phyloP scores from a whole-genome alignment of 495 filamentous ascomycete species.

The Neurospora tetraspora region DNA sequence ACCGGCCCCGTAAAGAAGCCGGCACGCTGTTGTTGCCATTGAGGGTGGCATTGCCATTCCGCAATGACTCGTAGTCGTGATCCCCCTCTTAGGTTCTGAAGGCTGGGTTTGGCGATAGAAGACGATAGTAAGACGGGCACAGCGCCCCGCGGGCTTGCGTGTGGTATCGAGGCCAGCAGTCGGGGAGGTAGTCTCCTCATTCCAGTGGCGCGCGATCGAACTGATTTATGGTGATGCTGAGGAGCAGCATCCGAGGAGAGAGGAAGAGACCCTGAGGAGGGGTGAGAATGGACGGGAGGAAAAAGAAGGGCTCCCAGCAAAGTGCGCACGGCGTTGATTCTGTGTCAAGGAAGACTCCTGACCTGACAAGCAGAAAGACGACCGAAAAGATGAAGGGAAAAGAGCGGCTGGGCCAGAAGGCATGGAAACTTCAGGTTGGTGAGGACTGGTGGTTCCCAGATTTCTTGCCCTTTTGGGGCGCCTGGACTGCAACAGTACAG shows the following conservation, averaged over 20 bases:
- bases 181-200: conserved; percentile 27
- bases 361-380: neutral
- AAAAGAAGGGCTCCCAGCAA: neutral
- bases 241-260: conserved; percentile 20
- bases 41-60: conserved; percentile 1
- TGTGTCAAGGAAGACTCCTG: neutral
- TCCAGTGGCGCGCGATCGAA: conserved; percentile 20
- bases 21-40: neutral
- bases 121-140: neutral
- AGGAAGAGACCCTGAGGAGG: neutral
- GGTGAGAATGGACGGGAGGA: neutral
- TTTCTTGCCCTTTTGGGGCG: neutral
- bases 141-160: conserved; percentile 7
- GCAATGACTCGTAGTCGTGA: neutral
- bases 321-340: neutral
- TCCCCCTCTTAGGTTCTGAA: neutral
- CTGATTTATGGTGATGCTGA: conserved; percentile 14
- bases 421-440: neutral
- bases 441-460: neutral
- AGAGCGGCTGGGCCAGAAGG: neutral
- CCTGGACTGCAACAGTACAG: neutral
- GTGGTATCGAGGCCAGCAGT: conserved; percentile 13
- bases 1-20: neutral
- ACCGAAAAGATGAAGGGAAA: neutral
- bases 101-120: neutral